Evolutionary conservation across 148 eudicot genomes (phyloP).

Genomic region (Spergularia marina): DNA sequence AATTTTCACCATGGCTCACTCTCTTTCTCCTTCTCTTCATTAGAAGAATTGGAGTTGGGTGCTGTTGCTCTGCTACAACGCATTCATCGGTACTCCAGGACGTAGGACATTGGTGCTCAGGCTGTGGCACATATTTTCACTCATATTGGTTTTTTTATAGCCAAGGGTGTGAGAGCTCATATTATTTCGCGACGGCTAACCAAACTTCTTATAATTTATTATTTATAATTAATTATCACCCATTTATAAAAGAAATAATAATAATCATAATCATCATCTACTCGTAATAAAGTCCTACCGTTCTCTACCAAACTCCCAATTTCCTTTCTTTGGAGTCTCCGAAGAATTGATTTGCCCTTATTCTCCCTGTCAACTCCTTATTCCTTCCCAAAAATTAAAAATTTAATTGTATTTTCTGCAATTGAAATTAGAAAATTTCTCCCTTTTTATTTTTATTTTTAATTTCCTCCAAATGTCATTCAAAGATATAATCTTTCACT

Average conservation of each 20-base stretch:
- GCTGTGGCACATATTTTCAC: no score
- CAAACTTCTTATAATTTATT: background rate
- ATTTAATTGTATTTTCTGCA: no score
- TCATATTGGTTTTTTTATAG: no score
- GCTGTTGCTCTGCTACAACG: no score
- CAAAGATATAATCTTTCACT: background rate
- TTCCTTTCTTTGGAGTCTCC: conserved; percentile 20
- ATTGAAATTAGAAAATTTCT: background rate
- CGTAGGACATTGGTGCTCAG: no score
- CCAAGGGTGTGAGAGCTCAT: no score
- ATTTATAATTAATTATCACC: background rate
- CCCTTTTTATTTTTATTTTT: background rate
- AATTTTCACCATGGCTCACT: no score
- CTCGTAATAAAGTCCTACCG: conserved; percentile 1
- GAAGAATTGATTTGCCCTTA: conserved; percentile 1
- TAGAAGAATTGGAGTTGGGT: no score
- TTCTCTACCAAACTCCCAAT: conserved; percentile 4
- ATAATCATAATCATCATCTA: background rate
- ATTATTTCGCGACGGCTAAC: background rate
- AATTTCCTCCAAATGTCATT: background rate
- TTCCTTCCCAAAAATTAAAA: background rate
- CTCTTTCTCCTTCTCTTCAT: no score
- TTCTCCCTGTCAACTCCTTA: background rate
- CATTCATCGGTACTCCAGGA: no score
- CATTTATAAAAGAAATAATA: background rate